Evolutionary conservation across 768 basidiomycete genomes (phyloP), one percentile per base, ranked within the genome.

Genomic region (Steccherinum ochraceum): DNA sequence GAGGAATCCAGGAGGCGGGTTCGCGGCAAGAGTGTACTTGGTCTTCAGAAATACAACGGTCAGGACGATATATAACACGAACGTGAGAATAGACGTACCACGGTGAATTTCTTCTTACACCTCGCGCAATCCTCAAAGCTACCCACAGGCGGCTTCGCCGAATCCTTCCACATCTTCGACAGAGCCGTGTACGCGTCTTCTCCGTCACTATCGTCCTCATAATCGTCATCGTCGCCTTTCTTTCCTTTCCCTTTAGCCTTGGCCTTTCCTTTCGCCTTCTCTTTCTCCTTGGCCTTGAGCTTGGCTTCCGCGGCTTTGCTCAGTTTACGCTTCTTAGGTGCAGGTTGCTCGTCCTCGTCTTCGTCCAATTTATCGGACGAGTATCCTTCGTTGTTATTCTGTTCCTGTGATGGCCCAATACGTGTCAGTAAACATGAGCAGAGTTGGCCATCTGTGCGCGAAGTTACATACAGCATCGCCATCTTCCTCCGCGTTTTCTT

Each of bases 81-180:
- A 26, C 13, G 21, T 5, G 27, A 35, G n/a, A 16, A 7, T 7
- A 46, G 4, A 76, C 83, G 51, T 66, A 96, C 95, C 61, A 94
- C 88, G 13, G 90, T 91, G 63, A 95, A 96, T 57, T 85, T 81
- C 52, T 87, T 84, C 46, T 77, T 74, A 64, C 95, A 99, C 49
- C 78, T 77, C 1, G 83, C 89, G 62, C 96, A 99, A 5, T 76
- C 71, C 56, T 83, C 83, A 50, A 94, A 87, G 56, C 81, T 83
- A 1, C 95, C 95, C 3, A 85, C 73, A 2, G 85, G 72, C 1
- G 86, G 89, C 52, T 85, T 85, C 0, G 65, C 56, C 16, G 56
- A 45, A 55, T 68, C 57, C 64, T 62, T 57, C 68, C 57, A 57
- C 45, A 71, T 72, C 61, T 76, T 84, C 10, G 83, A 82, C 11